Conservation (phyloP, 495 filamentous ascomycete genomes). For the Aspergillus mulundensis region DNA sequence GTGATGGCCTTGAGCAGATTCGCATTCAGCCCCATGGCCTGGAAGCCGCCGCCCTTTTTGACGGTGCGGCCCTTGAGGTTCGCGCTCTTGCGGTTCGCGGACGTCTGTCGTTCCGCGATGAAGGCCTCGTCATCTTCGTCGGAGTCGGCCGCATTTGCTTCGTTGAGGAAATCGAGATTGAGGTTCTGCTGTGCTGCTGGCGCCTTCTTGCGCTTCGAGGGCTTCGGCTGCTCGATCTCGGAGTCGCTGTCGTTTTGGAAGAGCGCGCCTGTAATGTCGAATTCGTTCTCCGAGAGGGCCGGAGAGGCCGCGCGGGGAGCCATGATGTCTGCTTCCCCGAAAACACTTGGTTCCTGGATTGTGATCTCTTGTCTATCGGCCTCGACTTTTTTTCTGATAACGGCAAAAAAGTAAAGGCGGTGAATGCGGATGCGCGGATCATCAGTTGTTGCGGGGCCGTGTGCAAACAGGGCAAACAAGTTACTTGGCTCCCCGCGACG, state of each 20-base stretch:
- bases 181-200: slow-evolving; percentile 33
- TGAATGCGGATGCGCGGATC: slow-evolving; percentile 24
- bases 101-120: slow-evolving; percentile 79
- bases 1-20: slow-evolving; percentile 83
- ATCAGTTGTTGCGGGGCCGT: slow-evolving; percentile 19
- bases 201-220: slow-evolving; percentile 16
- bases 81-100: slow-evolving; percentile 76
- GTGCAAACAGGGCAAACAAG: slow-evolving; percentile 34
- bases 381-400: slow-evolving; percentile 18
- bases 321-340: slow-evolving; percentile 32
- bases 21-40: slow-evolving; percentile 87
- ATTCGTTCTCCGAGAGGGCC: slow-evolving; percentile 79
- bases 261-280: slow-evolving; percentile 82
- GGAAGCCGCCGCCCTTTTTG: slow-evolving; percentile 95
- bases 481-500: slow-evolving; percentile 31
- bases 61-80: slow-evolving; percentile 79
- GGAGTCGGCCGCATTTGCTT: slow-evolving; percentile 43
- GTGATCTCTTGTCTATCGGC: background rate
- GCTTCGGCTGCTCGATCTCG: slow-evolving; percentile 31
- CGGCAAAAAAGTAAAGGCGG: slow-evolving; percentile 29
- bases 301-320: slow-evolving; percentile 70
- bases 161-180: slow-evolving; percentile 44
- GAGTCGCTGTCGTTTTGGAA: slow-evolving; percentile 58
- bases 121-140: slow-evolving; percentile 78
- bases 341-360: background rate